phyloP scores from a whole-genome alignment of 2,329 filamentous ascomycete species.

The Diplodia sapinea region DNA sequence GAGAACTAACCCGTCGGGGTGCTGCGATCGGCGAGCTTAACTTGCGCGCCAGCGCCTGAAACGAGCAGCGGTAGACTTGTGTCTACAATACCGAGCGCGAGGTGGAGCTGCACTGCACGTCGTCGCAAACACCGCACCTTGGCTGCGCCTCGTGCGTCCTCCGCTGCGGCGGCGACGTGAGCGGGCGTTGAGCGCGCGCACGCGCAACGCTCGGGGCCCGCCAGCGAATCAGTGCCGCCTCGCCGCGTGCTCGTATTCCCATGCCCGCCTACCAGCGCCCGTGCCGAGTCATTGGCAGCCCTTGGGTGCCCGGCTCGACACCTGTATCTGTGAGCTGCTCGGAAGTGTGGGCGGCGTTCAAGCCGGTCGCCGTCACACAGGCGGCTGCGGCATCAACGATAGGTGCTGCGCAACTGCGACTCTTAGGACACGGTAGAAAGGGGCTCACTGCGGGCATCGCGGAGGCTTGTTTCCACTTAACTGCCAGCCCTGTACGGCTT shows the following conservation, averaged over 20 bases:
- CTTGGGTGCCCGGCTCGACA: conserved; percentile 15
- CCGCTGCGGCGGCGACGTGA: conserved; percentile 23
- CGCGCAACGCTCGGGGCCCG: conserved; percentile 14
- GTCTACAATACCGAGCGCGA: background rate
- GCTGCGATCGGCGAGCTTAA: conserved; percentile 27
- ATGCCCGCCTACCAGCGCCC: background rate
- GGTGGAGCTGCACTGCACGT: conserved; percentile 24
- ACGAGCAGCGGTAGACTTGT: conserved; percentile 13
- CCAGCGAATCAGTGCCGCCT: conserved; percentile 17
- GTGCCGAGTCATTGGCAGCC: conserved; percentile 10
- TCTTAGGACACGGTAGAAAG: background rate
- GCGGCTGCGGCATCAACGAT: conserved; percentile 11
- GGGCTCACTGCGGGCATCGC: background rate
- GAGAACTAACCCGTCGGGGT: conserved; percentile 3
- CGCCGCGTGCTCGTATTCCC: conserved; percentile 22
- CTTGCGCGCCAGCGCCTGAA: conserved; percentile 19
- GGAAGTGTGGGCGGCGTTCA: conserved; percentile 14
- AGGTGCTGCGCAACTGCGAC: conserved; percentile 1
- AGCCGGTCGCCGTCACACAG: conserved; percentile 17
- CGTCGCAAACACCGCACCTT: conserved; percentile 26
- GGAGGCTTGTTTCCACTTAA: conserved; percentile 12
- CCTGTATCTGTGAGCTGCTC: conserved; percentile 4
- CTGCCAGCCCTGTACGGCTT: conserved; percentile 11
- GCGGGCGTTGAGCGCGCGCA: conserved; percentile 14
- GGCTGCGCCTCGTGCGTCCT: conserved; percentile 24